These are phyloP conservation scores for Boletus reticuloceps DNA, from an alignment of 768 basidiomycete genomes.

Conservation along the genomic window DNA sequence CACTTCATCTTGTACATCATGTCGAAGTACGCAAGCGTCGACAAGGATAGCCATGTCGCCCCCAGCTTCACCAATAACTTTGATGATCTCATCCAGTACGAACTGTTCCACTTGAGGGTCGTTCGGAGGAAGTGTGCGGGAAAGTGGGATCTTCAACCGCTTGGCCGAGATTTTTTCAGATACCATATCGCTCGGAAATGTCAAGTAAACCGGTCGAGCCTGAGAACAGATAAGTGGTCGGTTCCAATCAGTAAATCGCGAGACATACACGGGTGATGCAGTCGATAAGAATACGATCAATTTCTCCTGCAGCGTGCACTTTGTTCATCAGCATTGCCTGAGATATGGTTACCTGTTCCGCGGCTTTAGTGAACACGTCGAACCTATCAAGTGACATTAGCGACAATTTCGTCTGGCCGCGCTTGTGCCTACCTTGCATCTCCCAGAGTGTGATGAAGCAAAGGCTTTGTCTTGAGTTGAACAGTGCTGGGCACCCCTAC, in stretches of 20 bases:
- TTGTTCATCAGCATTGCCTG: slow-evolving; percentile 59
- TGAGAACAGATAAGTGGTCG: slow-evolving; percentile 23
- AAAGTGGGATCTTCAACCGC: slow-evolving; percentile 59
- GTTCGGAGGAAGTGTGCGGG: slow-evolving; percentile 47
- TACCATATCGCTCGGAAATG: slow-evolving; percentile 82
- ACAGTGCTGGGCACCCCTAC: slow-evolving; percentile 77
- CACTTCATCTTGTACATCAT: slow-evolving; percentile 61
- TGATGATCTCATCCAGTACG: slow-evolving; percentile 71
- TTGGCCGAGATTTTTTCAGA: slow-evolving; percentile 62
- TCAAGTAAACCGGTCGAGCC: slow-evolving; percentile 86
- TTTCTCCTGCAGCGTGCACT: slow-evolving; percentile 57
- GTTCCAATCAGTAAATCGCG: not conserved
- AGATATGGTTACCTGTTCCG: slow-evolving; percentile 69
- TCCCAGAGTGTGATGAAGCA: slow-evolving; percentile 88
- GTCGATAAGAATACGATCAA: slow-evolving; percentile 75
- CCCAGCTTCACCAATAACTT: slow-evolving; percentile 57
- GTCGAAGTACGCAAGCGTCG: slow-evolving; percentile 79
- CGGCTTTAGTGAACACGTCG: slow-evolving; percentile 75
- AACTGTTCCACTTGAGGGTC: slow-evolving; percentile 58
- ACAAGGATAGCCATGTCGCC: slow-evolving; percentile 70
- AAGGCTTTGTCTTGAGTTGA: slow-evolving; percentile 67
- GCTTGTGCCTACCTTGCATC: slow-evolving; percentile 56
- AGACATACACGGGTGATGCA: slow-evolving; percentile 54
- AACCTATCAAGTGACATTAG: slow-evolving; percentile 44
- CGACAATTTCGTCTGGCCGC: not conserved